These are phyloP conservation scores for Carallia pectinifolia DNA, from an alignment of 345 rosid species.

Conservation along the genomic window DNA sequence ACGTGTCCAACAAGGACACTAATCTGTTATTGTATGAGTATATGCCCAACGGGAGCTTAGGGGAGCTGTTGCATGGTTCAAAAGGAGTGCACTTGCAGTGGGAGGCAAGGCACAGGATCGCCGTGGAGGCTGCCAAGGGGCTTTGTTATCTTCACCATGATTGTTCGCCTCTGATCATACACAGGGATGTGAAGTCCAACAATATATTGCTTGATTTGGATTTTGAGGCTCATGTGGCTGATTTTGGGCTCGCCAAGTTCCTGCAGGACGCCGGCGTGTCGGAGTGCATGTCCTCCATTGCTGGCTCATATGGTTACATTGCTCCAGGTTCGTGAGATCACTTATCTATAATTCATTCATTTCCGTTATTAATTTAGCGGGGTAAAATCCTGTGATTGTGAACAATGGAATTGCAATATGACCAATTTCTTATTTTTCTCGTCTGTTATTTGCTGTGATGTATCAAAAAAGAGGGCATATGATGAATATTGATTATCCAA, in stretches of 20 bases:
- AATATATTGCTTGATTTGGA: conserved; percentile 79
- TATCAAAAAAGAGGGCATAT: no score
- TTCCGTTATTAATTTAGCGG: not conserved
- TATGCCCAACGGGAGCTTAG: conserved; percentile 92
- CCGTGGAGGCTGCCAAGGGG: conserved; percentile 79
- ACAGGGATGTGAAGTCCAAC: conserved; percentile 86
- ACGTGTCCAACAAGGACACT: conserved; percentile 81
- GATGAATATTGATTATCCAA: no score
- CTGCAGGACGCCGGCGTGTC: conserved; percentile 73
- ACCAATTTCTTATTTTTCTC: not conserved
- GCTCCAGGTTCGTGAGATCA: conserved; percentile 63
- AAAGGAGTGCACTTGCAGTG: conserved; percentile 86
- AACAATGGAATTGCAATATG: no score
- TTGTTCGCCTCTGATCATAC: conserved; percentile 87
- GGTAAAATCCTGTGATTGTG: not conserved
- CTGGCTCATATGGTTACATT: conserved; percentile 94
- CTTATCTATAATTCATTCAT: not conserved
- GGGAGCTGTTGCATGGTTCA: conserved; percentile 78
- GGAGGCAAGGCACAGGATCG: conserved; percentile 69
- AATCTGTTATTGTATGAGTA: conserved; percentile 75
- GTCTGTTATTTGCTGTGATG: no score
- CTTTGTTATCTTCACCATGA: conserved; percentile 92
- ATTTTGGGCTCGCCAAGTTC: conserved; percentile 95
- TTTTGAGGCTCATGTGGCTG: conserved; percentile 88
- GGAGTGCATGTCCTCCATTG: conserved; percentile 84